Evolutionary conservation across 73 alveolate genomes (phyloP), one percentile per base, ranked within the genome.

Genomic region (Paramecium biaurelia): DNA sequence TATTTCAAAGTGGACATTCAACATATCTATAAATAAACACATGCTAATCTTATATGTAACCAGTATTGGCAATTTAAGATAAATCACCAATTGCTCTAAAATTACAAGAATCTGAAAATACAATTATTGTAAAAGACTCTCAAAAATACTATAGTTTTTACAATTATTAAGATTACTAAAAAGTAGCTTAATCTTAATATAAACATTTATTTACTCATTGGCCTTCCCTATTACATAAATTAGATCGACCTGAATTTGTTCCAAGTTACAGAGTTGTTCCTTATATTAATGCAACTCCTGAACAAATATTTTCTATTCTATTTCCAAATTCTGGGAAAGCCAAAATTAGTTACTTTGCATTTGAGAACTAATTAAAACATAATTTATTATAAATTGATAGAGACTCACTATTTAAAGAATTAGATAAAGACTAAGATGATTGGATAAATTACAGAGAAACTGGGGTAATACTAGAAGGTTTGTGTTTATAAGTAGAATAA

Each of bases 401-500:
- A 79, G 90, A 79, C 24, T 23, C 28, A n/a, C 18, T 79, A 4
- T 79, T 79, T 18, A 79, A 47, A 79, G 70, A 79, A 79, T 79
- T 79, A 14, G 90, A 79, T 43, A 38, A 79, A 47, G 90, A 79
- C 23, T 79, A 20, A 15, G 90, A 79, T 79, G 90, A 79, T 79
- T 79, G 90, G 90, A 79, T 79, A 41, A 79, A 79, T 79, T 79
- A 79, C 43, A 79, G 90, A 45, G 90, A 79, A 47, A 79, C 90
- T 21, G 90, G 90, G 1, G 47, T 45, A 15, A 21, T 79, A 6
- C 20, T 79, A 6, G 90, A 79, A 23, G 90, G 76, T 3, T 20
- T 79, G 9, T 79, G 90, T 47, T 43, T 41, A 20, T 41, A 43
- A 21, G 49, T 24, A 42, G 90, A 79, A 47, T 24, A 32, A 7